These are phyloP conservation scores for Silene conica DNA, from an alignment of 148 eudicot genomes.

Conservation along the genomic window DNA sequence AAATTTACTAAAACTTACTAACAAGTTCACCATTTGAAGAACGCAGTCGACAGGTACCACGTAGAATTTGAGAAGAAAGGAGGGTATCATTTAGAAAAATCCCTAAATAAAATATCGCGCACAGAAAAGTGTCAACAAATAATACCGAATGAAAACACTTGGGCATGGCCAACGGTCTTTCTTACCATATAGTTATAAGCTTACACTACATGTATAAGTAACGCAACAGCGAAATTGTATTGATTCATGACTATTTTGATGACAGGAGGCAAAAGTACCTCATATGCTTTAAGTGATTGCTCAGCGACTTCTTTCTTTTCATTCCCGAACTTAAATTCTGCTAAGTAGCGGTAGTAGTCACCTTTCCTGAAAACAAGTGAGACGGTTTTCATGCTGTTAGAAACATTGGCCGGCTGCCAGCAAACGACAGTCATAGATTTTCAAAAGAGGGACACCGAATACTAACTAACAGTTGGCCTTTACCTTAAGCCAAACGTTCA, in stretches of 20 bases:
- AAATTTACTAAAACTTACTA: too few species aligned
- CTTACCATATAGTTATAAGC: background rate
- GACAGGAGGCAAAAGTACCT: conserved; percentile 11
- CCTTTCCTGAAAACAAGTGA: conserved; percentile 14
- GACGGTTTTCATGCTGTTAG: conserved; percentile 1
- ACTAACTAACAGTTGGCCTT: background rate
- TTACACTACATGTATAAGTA: background rate
- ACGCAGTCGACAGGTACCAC: too few species aligned
- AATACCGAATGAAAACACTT: too few species aligned
- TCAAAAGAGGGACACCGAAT: too few species aligned
- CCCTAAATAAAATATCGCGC: too few species aligned
- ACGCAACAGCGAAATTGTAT: too few species aligned
- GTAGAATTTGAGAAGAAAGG: too few species aligned
- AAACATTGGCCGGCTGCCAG: background rate
- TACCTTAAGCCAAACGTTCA: background rate
- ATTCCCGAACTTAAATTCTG: conserved; percentile 15
- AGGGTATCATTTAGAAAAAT: too few species aligned
- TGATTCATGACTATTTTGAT: background rate
- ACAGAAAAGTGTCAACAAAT: too few species aligned
- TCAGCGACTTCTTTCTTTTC: conserved; percentile 17
- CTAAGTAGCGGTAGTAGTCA: conserved; percentile 14
- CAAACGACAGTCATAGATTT: background rate
- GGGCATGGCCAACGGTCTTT: too few species aligned
- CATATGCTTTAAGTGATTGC: conserved; percentile 16
- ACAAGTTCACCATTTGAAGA: too few species aligned